Evolutionary conservation across 2,329 filamentous ascomycete species (phyloP).

Genomic region (Penicillium sclerotigenum): DNA sequence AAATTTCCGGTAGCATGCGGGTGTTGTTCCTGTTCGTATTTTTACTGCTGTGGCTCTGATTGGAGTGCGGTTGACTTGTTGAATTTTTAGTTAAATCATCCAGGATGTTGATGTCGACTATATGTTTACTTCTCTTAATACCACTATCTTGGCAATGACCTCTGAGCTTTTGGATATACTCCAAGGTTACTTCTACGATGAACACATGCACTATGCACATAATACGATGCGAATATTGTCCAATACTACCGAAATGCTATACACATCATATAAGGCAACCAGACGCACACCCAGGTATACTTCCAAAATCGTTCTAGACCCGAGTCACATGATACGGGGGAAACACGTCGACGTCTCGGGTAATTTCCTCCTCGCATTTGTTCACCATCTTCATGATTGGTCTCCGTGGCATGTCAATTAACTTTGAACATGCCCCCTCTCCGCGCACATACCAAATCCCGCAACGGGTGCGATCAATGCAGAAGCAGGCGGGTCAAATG

Average conservation of each 20-base stretch:
- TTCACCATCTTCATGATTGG: constrained; percentile 1
- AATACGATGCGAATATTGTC: background rate
- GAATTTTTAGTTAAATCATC: background rate
- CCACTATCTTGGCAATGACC: background rate
- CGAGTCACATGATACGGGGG: constrained; percentile 4
- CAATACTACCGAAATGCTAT: too few relatives aligned
- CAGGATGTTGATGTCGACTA: background rate
- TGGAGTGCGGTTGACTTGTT: background rate
- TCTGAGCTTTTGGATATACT: background rate
- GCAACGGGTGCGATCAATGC: constrained; percentile 26
- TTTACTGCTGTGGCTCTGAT: background rate
- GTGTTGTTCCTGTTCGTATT: background rate
- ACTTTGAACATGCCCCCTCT: constrained; percentile 14
- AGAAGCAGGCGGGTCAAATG: constrained; percentile 26
- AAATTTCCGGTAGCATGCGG: background rate
- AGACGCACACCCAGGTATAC: background rate
- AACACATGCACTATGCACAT: background rate
- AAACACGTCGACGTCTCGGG: background rate
- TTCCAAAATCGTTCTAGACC: background rate
- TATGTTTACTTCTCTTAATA: background rate
- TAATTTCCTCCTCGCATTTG: background rate
- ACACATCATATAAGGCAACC: background rate
- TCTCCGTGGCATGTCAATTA: background rate
- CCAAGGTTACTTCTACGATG: background rate
- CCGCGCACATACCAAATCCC: constrained; percentile 23